These are phyloP conservation scores for Hypericum perforatum DNA, from an alignment of 345 rosid species.

Conservation along the genomic window DNA sequence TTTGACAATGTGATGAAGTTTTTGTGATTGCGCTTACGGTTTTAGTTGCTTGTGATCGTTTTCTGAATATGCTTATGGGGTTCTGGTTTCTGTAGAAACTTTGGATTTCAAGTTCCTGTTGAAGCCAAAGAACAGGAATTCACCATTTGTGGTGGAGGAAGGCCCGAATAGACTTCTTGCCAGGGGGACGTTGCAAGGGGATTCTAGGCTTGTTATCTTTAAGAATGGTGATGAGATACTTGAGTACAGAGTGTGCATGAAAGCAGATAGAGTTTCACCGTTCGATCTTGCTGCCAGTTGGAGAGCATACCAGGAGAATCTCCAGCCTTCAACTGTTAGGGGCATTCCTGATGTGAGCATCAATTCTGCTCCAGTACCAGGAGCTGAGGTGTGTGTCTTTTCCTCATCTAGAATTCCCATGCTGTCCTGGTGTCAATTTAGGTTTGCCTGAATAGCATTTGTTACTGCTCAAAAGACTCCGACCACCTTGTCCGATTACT, in stretches of 20 bases:
- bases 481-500: too few species aligned
- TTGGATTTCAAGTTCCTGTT: constrained; percentile 95
- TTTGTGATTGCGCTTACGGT: too few species aligned
- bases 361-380: constrained; percentile 42
- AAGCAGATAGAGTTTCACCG: constrained; percentile 88
- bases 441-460: too few species aligned
- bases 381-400: constrained; percentile 61
- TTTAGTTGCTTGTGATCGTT: too few species aligned
- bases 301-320: constrained; percentile 90
- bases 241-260: constrained; percentile 66
- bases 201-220: constrained; percentile 61
- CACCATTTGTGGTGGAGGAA: constrained; percentile 76
- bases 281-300: constrained; percentile 99
- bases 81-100: constrained; percentile 48
- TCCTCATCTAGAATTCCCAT: too few species aligned
- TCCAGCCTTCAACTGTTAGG: constrained; percentile 89
- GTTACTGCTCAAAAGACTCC: too few species aligned
- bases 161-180: constrained; percentile 72
- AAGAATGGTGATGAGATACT: constrained; percentile 60
- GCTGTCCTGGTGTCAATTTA: too few species aligned
- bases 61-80: too few species aligned
- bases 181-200: constrained; percentile 75
- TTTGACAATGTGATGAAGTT: too few species aligned
- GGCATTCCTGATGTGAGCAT: constrained; percentile 95
- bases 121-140: constrained; percentile 64